A percentile compares a stretch with the other conserved stretches of the same genome.
These are phyloP conservation scores for Tephrocybe rancida DNA, from an alignment of 768 basidiomycete genomes.

Conservation along the genomic window DNA sequence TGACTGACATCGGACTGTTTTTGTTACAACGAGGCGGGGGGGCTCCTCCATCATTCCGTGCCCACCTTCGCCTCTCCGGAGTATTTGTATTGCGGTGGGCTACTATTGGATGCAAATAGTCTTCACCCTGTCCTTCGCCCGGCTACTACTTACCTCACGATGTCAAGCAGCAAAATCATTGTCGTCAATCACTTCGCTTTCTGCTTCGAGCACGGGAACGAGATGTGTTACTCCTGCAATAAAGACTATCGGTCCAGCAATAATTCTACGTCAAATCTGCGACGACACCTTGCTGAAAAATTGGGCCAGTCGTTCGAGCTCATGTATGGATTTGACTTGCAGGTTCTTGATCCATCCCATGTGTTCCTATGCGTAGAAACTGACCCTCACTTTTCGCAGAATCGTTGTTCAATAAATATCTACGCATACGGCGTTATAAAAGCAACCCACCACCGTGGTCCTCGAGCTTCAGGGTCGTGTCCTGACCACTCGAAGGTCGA, in stretches of 20 bases:
- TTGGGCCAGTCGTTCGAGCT: constrained; percentile 10
- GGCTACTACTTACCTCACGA: neutral
- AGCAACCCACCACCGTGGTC: constrained; percentile 15
- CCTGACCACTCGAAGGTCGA: constrained; percentile 14
- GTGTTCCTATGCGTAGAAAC: neutral
- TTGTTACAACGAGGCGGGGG: neutral
- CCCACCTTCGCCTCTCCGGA: neutral
- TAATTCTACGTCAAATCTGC: constrained; percentile 4
- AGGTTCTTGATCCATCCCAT: neutral
- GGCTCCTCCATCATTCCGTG: constrained; percentile 13
- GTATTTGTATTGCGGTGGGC: neutral
- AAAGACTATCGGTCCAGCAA: constrained; percentile 15
- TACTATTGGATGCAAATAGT: neutral
- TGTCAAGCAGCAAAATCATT: constrained; percentile 14
- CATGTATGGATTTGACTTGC: constrained; percentile 10
- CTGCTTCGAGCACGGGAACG: constrained; percentile 17
- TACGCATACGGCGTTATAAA: constrained; percentile 17
- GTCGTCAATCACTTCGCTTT: constrained; percentile 17
- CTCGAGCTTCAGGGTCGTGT: constrained; percentile 16
- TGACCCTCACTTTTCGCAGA: neutral
- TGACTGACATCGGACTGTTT: constrained; percentile 4
- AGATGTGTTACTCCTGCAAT: constrained; percentile 12
- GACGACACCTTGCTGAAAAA: constrained; percentile 5
- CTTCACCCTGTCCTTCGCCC: neutral
- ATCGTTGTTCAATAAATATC: constrained; percentile 11